Base-by-base conservation (phyloP, 2,329 filamentous ascomycete genomes). In the Paracoccidioides lutzii region DNA sequence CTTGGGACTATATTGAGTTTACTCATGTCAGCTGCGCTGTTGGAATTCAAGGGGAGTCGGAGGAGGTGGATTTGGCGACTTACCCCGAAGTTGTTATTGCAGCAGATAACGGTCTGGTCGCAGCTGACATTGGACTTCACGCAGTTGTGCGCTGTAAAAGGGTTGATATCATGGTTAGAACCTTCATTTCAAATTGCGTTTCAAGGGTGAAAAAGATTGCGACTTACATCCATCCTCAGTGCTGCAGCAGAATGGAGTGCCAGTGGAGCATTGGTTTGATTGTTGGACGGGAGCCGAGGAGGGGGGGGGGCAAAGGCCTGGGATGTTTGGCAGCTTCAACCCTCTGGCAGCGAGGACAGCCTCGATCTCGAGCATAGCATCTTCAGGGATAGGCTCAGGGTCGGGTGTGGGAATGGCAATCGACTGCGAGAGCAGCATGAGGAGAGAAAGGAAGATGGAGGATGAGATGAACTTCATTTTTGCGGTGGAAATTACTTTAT, bases 1-100 rank as follows among this genome's bases (percentile, higher is more conserved):
- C 55, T 59, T 59, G 58, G 38, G 45, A 58, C 58, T 59, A 52
- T 5, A 46, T 2, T 7, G 44, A 22, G 44, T 30, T 15, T 42
- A 22, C 14, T 46, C 14, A 10, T 15, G 5, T 46, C n/a, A 46
- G 44, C 44, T 1, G 30, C 28, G 22, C 44, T 10, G 22, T 45
- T 45, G 43, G n/a, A 45, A 28, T 30, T 45, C n/a, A 14, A 6
- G n/a, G 30, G 46, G 15, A 6, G 10, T n/a, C 14, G 42, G 22
- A 22, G 22, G 22, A 1, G 22, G 22, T 22, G 22, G 22, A 22
- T 22, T 22, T 22, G 22, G 22, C 22, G 2, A 52, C 57, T 59
- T 52, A 59, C 57, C 22, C 57, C 57, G 46, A 59, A 54, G 48
- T 57, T 57, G 51, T 59, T 59, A 45, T 59, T 59, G 52, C 57